These are phyloP conservation scores for Pezicula carpinea DNA, from an alignment of 2,329 filamentous ascomycete genomes.

Conservation along the genomic window DNA sequence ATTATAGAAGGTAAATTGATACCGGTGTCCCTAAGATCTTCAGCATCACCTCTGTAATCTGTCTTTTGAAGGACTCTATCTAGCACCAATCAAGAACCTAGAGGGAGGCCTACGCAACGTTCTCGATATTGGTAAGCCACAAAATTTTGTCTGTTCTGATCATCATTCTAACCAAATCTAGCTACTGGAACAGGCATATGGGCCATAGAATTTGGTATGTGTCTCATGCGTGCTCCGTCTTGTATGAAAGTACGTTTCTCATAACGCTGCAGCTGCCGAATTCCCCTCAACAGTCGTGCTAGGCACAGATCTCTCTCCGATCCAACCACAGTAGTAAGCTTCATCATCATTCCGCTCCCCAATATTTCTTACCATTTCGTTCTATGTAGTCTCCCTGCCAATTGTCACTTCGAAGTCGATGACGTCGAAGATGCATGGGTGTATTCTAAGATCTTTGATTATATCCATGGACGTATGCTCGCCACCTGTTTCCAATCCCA, in stretches of 20 bases:
- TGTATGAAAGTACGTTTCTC: too few relatives aligned
- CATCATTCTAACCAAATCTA: too few relatives aligned
- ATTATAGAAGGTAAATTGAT: too few relatives aligned
- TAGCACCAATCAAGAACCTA: slow-evolving; percentile 1
- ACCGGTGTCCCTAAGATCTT: too few relatives aligned
- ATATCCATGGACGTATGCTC: slow-evolving; percentile 50
- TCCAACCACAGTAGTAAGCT: too few relatives aligned
- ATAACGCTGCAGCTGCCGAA: too few relatives aligned
- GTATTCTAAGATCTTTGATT: slow-evolving; percentile 43
- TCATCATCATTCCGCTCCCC: too few relatives aligned
- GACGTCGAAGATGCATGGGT: slow-evolving; percentile 32
- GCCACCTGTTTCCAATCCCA: slow-evolving; percentile 52
- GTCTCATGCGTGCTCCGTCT: too few relatives aligned
- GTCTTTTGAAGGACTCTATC: not conserved
- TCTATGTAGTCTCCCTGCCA: too few relatives aligned
- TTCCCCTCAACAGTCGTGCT: slow-evolving; percentile 18
- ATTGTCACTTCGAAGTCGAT: slow-evolving; percentile 63
- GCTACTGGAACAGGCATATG: slow-evolving; percentile 36
- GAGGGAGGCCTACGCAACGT: slow-evolving; percentile 18
- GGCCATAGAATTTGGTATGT: slow-evolving; percentile 30
- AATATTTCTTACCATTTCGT: too few relatives aligned
- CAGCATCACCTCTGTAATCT: slow-evolving; percentile 1
- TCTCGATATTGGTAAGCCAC: slow-evolving; percentile 34
- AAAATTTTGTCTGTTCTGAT: too few relatives aligned
- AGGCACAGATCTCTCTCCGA: slow-evolving; percentile 61